Conservation (phyloP, 805 yeast genomes). For the Diddensiella santjacobensis region DNA sequence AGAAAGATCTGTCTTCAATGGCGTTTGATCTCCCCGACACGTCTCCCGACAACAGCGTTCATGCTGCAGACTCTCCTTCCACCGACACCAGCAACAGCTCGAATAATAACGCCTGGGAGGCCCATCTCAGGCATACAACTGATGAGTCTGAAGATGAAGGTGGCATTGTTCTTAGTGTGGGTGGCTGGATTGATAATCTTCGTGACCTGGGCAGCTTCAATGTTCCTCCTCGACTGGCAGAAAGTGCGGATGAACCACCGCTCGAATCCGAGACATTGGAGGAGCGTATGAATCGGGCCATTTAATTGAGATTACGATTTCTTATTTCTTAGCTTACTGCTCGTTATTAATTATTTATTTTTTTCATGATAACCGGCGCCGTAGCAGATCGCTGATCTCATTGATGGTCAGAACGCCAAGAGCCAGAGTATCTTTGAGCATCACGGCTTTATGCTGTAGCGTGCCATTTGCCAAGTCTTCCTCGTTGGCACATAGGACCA, state of each 20-base stretch:
- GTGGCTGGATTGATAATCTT: conserved; percentile 23
- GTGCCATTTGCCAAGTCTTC: not conserved
- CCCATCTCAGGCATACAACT: conserved; percentile 14
- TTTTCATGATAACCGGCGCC: conserved; percentile 6
- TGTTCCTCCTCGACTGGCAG: not conserved
- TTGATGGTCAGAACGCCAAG: conserved; percentile 8
- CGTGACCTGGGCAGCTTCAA: conserved; percentile 17
- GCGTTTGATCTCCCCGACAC: conserved; percentile 10
- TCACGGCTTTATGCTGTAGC: not conserved
- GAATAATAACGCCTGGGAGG: conserved; percentile 21
- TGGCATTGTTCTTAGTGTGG: conserved; percentile 21
- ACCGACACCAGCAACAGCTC: conserved; percentile 5
- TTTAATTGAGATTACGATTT: no score
- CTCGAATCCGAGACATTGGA: conserved; percentile 4
- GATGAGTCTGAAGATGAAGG: conserved; percentile 26
- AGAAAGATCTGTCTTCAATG: conserved; percentile 17
- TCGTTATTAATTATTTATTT: not conserved
- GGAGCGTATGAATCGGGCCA: conserved; percentile 5
- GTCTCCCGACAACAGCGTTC: not conserved
- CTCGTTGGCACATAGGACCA: conserved; percentile 2
- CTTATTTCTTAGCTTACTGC: not conserved
- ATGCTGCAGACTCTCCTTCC: conserved; percentile 1
- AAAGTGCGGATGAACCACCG: not conserved
- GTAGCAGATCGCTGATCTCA: conserved; percentile 15
- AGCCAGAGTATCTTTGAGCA: conserved; percentile 6